Conservation (phyloP, 352 stramenopile genomes). For the Globisporangium okanoganense region DNA sequence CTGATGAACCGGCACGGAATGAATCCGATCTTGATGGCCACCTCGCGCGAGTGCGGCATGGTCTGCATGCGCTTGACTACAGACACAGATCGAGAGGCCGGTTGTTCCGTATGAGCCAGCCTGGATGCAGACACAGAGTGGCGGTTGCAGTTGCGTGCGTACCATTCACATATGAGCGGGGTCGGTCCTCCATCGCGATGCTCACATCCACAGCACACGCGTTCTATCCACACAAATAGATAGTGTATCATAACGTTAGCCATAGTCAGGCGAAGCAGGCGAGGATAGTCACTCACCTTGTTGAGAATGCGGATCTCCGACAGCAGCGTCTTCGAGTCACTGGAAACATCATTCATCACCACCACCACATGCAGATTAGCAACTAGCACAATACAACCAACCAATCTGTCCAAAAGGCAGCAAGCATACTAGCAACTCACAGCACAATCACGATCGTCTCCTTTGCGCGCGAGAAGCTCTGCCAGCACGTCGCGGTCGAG, state of each 20-base stretch:
- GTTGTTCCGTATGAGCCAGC: background rate
- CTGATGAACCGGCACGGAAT: conserved; percentile 63
- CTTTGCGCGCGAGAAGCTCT: conserved; percentile 48
- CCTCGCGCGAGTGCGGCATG: conserved; percentile 54
- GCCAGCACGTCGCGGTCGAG: conserved; percentile 50
- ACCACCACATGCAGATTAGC: background rate
- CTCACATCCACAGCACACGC: conserved; percentile 60
- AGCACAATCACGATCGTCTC: conserved; percentile 53
- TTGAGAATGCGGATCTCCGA: conserved; percentile 72
- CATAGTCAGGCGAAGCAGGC: background rate
- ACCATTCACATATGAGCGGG: conserved; percentile 58
- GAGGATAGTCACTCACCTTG: conserved; percentile 28
- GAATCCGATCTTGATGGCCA: conserved; percentile 49
- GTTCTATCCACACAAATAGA: conserved; percentile 34
- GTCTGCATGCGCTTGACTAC: conserved; percentile 49
- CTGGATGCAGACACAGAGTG: background rate
- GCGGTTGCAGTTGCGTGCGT: background rate
- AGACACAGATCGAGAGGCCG: background rate
- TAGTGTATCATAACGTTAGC: background rate
- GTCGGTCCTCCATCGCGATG: conserved; percentile 60
- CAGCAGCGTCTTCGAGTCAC: conserved; percentile 58
- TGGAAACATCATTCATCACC: conserved; percentile 1
- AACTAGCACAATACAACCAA: background rate
- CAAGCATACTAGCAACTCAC: conserved; percentile 26
- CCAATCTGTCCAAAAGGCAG: background rate